Percentiles rank a stretch among this genome's conserved stretches.
Conservation (phyloP, 1,139 yeast genomes). For the Candida labiduridarum region DNA sequence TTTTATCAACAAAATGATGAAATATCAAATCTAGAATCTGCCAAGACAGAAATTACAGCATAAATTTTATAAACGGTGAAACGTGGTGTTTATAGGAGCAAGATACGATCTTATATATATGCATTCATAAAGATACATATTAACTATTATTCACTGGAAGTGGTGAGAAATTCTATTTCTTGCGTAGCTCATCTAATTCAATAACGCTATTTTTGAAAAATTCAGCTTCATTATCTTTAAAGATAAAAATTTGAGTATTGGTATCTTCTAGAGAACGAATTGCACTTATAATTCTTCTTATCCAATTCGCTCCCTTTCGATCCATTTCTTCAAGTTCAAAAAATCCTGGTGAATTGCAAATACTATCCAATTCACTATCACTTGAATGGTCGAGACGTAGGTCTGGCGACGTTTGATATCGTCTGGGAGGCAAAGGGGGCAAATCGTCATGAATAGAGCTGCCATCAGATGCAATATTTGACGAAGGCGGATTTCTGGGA, state of each 20-base stretch:
- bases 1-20: constrained; percentile 22
- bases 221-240: constrained; percentile 39
- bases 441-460: constrained; percentile 13
- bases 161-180: background rate
- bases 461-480: constrained; percentile 19
- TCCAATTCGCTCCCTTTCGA: constrained; percentile 52
- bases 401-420: constrained; percentile 4
- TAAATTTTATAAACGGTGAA: background rate
- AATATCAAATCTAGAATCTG: constrained; percentile 5
- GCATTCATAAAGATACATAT: background rate
- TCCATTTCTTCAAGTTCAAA: constrained; percentile 44
- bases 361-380: constrained; percentile 13
- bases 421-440: constrained; percentile 17
- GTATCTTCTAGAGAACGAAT: constrained; percentile 41
- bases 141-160: background rate
- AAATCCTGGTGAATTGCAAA: constrained; percentile 16
- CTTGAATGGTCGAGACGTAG: background rate
- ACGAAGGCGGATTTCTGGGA: constrained; percentile 19
- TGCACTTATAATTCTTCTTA: constrained; percentile 42
- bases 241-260: constrained; percentile 36
- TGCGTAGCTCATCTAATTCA: constrained; percentile 14
- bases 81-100: background rate
- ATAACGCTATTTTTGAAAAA: constrained; percentile 26
- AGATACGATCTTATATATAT: background rate
- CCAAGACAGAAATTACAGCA: constrained; percentile 7